Base-by-base conservation (phyloP, 2,329 filamentous ascomycete genomes). In the Scedosporium apiospermum region DNA sequence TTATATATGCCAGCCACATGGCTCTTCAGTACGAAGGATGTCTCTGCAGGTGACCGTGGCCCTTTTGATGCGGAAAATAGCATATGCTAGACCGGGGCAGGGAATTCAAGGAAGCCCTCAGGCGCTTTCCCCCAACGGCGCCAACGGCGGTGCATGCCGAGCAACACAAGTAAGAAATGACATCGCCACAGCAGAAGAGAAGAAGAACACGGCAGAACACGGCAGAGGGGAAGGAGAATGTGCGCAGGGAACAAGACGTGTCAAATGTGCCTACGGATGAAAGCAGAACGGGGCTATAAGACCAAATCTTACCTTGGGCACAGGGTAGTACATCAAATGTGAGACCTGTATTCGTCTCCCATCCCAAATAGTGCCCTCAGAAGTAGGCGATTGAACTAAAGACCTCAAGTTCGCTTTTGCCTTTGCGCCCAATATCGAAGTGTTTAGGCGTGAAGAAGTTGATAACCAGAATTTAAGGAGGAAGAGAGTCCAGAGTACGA, bases 1-100 rank as follows among this genome's bases (percentile, higher is more conserved):
- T 23, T 57, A 57, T 57, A 44, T 44, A 46, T 46, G 42, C 38
- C 44, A 49, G 14, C 51, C 59, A 51, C 59, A 51, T 61, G 59
- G 59, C 59, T 16, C 23, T 34, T n/a, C 26, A 44, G 34, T 38
- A 6, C 26, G 18, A 49, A 60, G 9, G 18, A 55, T 46, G 58
- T 23, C 27, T 21, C 44, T 51, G 44, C 59, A 61, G 51, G 59
- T 12, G 23, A 41, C 59, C 59, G 59, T 23, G 21, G 26, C 44
- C 44, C n/a, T 21, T 23, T 27, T 51, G 44, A 12, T 16, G 59
- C 59, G 23, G 59, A 23, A 51, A 51, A 41, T 34, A 18, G 59
- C 44, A 30, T 30, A 18, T n/a, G 7, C 23, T 16, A 16, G 14
- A n/a, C 23, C 26, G 34, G 34, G 34, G 34, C 1, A 38, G 10